Percentiles rank a stretch among this genome's conserved stretches.
Evolutionary conservation across 2,329 filamentous ascomycete genomes (phyloP).

Genomic region (Clarireedia homoeocarpa): DNA sequence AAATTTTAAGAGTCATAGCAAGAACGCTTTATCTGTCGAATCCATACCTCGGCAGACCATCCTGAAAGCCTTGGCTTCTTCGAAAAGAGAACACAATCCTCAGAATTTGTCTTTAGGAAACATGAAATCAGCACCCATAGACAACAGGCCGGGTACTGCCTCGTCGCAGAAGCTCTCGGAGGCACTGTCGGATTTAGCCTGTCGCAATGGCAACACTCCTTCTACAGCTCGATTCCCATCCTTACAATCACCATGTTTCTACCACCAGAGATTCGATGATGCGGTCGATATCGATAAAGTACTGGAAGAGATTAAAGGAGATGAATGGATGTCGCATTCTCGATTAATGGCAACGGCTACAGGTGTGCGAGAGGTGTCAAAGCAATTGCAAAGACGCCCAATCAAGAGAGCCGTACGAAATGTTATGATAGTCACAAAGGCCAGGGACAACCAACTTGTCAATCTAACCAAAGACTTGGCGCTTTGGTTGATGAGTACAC

Average conservation of each 20-base stretch:
- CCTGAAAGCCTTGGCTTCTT: conserved; percentile 71
- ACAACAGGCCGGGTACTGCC: conserved; percentile 24
- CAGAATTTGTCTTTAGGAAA: conserved; percentile 23
- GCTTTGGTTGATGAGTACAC: conserved; percentile 80
- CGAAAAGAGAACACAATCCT: conserved; percentile 51
- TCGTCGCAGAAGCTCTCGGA: conserved; percentile 53
- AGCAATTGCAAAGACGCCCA: conserved; percentile 85
- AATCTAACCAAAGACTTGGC: conserved; percentile 80
- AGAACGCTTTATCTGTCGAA: conserved; percentile 30
- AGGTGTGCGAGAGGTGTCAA: conserved; percentile 88
- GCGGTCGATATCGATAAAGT: conserved; percentile 93
- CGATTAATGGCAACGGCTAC: conserved; percentile 92
- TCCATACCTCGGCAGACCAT: conserved; percentile 67
- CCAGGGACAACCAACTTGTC: conserved; percentile 88
- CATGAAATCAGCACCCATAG: conserved; percentile 9
- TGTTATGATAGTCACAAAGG: conserved; percentile 98
- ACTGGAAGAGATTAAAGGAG: conserved; percentile 83
- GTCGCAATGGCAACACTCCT: conserved; percentile 23
- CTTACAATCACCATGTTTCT: conserved; percentile 91
- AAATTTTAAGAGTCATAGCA: conserved; percentile 21
- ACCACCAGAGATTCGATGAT: conserved; percentile 94
- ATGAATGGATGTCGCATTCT: conserved; percentile 88
- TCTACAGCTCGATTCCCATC: conserved; percentile 48
- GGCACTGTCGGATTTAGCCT: conserved; percentile 44
- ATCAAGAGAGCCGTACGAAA: conserved; percentile 88